Conservation (phyloP, 306 rosid species). For the Styphnolobium japonicum region DNA sequence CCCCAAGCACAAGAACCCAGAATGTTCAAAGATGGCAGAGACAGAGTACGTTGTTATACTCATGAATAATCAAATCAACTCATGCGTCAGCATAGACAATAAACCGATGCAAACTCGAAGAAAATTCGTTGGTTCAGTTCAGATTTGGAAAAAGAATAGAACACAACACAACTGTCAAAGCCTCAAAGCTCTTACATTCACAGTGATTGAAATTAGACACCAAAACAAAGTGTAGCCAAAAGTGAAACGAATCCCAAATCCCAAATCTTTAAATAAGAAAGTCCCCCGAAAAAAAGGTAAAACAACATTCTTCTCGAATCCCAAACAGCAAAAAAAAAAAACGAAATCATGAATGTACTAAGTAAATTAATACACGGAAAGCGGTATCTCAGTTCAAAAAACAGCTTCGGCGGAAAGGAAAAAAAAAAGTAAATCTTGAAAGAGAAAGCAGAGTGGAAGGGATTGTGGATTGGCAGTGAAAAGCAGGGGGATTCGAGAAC, state of each 20-base stretch:
- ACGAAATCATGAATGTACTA: no score
- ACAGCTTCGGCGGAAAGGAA: not conserved
- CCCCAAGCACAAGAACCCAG: not conserved
- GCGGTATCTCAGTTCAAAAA: conserved; percentile 23
- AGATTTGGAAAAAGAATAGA: not conserved
- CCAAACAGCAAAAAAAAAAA: not conserved
- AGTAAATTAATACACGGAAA: no score
- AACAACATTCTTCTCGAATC: not conserved
- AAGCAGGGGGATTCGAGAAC: not conserved
- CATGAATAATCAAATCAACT: conserved; percentile 5
- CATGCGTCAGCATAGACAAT: not conserved
- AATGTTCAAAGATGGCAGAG: not conserved
- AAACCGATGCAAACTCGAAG: no score
- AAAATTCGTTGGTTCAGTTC: not conserved
- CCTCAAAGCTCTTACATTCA: no score
- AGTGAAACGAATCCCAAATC: no score
- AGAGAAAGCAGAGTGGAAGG: not conserved
- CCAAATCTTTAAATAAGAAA: no score
- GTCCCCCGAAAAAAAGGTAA: not conserved
- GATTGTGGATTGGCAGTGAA: conserved; percentile 29
- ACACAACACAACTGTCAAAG: not conserved
- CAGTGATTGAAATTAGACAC: no score
- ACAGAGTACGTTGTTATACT: no score
- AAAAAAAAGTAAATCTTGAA: conserved; percentile 43
- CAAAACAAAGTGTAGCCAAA: no score